Base-by-base conservation (phyloP, 257 asterid genomes). In the Oldenlandia corymbosa region DNA sequence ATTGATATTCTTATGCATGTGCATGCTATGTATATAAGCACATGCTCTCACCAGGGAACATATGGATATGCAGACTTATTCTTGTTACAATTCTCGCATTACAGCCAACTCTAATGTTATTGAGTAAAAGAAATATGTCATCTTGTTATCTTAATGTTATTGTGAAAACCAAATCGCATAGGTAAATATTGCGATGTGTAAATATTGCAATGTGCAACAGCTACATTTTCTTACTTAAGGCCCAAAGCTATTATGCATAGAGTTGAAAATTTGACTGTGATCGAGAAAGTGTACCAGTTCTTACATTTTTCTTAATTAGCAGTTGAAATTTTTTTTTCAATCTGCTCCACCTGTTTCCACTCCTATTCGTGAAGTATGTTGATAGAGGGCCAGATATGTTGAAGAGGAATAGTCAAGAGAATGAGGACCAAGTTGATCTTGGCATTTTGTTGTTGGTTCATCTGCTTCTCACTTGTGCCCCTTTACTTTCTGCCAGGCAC, bases 401-500 rank as follows among this genome's bases (percentile, higher is more conserved):
- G 5, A 53, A 16, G 28, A 53, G 13, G 6, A 53, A 26, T 13
- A 26, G 58, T 52, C 12, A 9, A 28, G 59, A 37, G 20, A 28
- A 28, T 53, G 59, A 21, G 32, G 50, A 14, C 50, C 50, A 2
- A 45, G 7, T 45, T 1, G 53, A 20, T n/a, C 26, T 46, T 62
- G 27, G 30, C 45, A n/a, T 45, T 63, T n/a, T 16, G 4, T 11
- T 13, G 14, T 48, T 62, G 58, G 14, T 12, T 26, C 14, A 26
- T 37, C 7, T 51, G 58, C 52, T 58, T 43, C 67, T 66, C 65
- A 79, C 67, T 56, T 46, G 32, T 62, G 34, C 57, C 70, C 32
- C 58, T 63, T 49, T 58, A 60, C 57, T 66, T 71, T 50, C 66
- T 61, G 30, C 49, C 80, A 92, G 98, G 98, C 95, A 41, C 88